Conservation (phyloP, 2,329 filamentous ascomycete species). For the Septoria linicola region DNA sequence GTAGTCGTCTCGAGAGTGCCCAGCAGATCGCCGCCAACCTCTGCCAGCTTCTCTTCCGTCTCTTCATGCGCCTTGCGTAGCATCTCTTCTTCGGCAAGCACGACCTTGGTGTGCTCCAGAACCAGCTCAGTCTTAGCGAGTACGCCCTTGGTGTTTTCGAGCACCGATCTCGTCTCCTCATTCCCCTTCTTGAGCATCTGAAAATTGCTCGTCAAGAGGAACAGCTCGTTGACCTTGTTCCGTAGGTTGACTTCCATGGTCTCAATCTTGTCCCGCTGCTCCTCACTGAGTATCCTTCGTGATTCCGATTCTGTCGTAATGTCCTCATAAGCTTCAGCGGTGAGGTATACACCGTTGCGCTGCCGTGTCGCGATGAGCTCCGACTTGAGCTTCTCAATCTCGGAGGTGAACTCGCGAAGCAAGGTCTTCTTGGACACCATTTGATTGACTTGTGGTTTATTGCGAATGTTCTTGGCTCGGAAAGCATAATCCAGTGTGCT, state of each 20-base stretch:
- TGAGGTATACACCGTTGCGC: slow-evolving; percentile 91
- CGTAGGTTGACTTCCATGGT: slow-evolving; percentile 86
- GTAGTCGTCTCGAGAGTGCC: slow-evolving; percentile 76
- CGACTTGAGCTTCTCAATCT: slow-evolving; percentile 92
- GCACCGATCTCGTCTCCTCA: slow-evolving; percentile 67
- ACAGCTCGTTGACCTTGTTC: slow-evolving; percentile 91
- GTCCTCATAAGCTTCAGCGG: slow-evolving; percentile 84
- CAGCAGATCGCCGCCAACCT: slow-evolving; percentile 73
- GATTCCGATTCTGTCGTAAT: slow-evolving; percentile 92
- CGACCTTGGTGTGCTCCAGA: slow-evolving; percentile 71
- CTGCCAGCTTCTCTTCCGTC: slow-evolving; percentile 75
- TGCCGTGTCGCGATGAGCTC: slow-evolving; percentile 91
- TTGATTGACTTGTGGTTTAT: slow-evolving; percentile 94
- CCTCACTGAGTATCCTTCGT: slow-evolving; percentile 82
- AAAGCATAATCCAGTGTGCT: slow-evolving; percentile 98
- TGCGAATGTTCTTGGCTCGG: slow-evolving; percentile 95
- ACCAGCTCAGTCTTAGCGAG: slow-evolving; percentile 87
- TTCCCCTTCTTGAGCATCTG: slow-evolving; percentile 87
- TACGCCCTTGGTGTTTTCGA: slow-evolving; percentile 78
- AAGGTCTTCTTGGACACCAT: slow-evolving; percentile 90
- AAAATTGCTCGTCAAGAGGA: slow-evolving; percentile 81
- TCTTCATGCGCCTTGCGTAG: slow-evolving; percentile 80
- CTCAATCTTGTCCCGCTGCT: slow-evolving; percentile 88
- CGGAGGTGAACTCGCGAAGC: slow-evolving; percentile 81
- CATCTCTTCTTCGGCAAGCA: slow-evolving; percentile 73